Evolutionary conservation across 495 filamentous ascomycete species (phyloP).

Genomic region (Lasiosphaeris hirsuta): DNA sequence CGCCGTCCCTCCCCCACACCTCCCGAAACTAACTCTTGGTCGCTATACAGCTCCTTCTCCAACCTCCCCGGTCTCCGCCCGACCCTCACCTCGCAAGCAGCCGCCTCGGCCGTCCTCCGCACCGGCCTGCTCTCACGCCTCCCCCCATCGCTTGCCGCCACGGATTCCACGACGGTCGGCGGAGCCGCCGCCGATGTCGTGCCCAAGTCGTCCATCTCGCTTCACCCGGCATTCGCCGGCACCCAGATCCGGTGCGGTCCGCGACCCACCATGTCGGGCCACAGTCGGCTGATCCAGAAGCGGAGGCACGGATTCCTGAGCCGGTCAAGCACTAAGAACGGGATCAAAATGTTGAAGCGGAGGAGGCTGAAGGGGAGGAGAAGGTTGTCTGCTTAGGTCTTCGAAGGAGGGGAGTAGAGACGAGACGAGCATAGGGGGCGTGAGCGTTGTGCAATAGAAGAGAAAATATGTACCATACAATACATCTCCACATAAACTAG

Average conservation of each 20-base stretch:
- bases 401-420: background rate
- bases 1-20: background rate
- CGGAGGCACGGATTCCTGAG: constrained; percentile 46
- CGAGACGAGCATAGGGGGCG: background rate
- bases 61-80: constrained; percentile 41
- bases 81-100: constrained; percentile 13
- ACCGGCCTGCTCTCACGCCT: no score
- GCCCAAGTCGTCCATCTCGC: constrained; percentile 32
- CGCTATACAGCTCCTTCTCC: constrained; percentile 34
- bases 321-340: constrained; percentile 34
- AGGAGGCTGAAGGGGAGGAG: constrained; percentile 39
- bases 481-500: no score
- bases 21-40: background rate
- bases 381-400: constrained; percentile 30
- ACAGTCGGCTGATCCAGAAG: constrained; percentile 48
- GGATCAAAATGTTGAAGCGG: constrained; percentile 37
- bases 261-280: constrained; percentile 39
- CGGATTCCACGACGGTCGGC: background rate
- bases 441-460: no score
- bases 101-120: no score
- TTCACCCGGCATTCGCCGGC: constrained; percentile 39
- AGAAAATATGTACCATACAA: no score
- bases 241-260: constrained; percentile 46
- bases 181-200: constrained; percentile 31
- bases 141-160: no score